Conservation (phyloP, 495 filamentous ascomycete species). For the Lasiosphaeria hispida region DNA sequence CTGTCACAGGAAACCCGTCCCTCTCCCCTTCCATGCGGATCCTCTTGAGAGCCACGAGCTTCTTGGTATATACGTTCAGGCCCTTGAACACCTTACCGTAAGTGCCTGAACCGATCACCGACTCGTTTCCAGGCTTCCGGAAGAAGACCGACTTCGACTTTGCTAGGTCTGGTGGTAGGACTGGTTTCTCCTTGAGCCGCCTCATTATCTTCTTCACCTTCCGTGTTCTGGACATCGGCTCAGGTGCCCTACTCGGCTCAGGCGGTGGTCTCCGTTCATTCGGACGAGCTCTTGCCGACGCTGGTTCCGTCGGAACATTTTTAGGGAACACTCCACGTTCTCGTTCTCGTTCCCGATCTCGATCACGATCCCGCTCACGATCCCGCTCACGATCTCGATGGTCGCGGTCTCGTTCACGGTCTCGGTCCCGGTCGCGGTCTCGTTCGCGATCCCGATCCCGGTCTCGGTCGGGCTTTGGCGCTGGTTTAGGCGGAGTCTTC, state of each 20-base stretch:
- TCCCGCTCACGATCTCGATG: conserved; percentile 24
- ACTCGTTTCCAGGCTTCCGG: conserved; percentile 90
- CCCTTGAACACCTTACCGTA: conserved; percentile 99
- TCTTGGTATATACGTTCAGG: conserved; percentile 90
- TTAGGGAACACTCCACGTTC: conserved; percentile 45
- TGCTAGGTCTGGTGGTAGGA: conserved; percentile 66
- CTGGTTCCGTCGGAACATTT: conserved; percentile 49
- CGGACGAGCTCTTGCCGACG: conserved; percentile 51
- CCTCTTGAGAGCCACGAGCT: conserved; percentile 87
- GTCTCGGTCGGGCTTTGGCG: conserved; percentile 41
- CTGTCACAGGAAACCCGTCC: conserved; percentile 96
- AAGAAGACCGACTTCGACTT: conserved; percentile 83
- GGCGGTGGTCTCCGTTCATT: conserved; percentile 43
- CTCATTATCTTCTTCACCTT: conserved; percentile 68
- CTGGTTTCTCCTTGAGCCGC: conserved; percentile 68
- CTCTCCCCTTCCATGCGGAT: conserved; percentile 89
- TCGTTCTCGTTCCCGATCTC: conserved; percentile 38
- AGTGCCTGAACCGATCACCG: conserved; percentile 87
- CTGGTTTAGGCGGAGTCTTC: conserved; percentile 25
- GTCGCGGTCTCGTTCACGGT: conserved; percentile 6
- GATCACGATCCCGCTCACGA: conserved; percentile 35
- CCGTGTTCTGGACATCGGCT: conserved; percentile 48
- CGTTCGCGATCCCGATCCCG: conserved; percentile 2
- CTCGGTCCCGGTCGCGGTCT: conserved; percentile 4
- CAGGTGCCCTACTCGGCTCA: conserved; percentile 31